Evolutionary conservation across 257 asterid genomes (phyloP).

Genomic region (Nicotiana tabacum): DNA sequence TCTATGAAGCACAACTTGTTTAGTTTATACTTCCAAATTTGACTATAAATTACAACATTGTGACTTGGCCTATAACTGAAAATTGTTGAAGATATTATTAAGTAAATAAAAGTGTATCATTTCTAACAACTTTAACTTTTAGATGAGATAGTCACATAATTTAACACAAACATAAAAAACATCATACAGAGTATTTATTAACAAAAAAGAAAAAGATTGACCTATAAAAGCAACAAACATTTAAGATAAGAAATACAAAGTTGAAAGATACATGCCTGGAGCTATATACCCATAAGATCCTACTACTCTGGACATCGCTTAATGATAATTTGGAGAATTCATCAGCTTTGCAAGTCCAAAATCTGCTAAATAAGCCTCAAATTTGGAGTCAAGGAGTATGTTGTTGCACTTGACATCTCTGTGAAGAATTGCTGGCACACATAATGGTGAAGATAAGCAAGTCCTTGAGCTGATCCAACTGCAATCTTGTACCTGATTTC

Average conservation of each 20-base stretch:
- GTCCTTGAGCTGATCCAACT: constrained; percentile 85
- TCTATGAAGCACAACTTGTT: neutral
- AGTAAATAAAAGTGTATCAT: too few relatives aligned
- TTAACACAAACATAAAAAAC: neutral
- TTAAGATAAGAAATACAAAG: neutral
- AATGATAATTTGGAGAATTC: constrained; percentile 70
- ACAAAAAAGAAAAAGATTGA: neutral
- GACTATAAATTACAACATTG: neutral
- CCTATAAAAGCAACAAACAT: neutral
- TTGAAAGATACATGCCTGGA: constrained; percentile 57
- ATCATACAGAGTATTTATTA: neutral
- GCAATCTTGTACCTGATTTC: constrained; percentile 80
- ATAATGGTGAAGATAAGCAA: constrained; percentile 88
- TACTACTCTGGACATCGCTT: constrained; percentile 76
- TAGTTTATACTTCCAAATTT: neutral
- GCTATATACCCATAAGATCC: constrained; percentile 91
- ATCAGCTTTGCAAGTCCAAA: constrained; percentile 85
- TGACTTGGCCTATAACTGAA: neutral
- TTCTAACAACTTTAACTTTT: neutral
- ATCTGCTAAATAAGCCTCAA: constrained; percentile 77
- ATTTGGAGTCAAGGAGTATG: constrained; percentile 70
- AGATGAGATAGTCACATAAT: neutral
- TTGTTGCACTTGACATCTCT: constrained; percentile 89
- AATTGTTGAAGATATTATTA: too few relatives aligned
- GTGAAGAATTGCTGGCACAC: constrained; percentile 76